phyloP scores from a whole-genome alignment of 495 filamentous ascomycete species.

The Penicillium riverlandense region DNA sequence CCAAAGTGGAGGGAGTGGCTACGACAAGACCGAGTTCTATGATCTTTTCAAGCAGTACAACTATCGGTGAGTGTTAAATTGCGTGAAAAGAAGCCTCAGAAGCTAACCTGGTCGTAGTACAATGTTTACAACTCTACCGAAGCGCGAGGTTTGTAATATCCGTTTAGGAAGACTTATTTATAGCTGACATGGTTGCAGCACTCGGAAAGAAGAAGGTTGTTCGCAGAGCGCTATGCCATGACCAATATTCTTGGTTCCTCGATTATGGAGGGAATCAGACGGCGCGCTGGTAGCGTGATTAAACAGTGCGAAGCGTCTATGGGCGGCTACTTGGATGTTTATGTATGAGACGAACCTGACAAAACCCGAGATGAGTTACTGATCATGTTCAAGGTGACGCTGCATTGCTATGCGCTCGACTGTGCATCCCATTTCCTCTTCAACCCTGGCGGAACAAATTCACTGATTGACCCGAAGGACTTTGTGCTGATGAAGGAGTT shows the following conservation, averaged over 20 bases:
- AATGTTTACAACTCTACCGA: slow-evolving; percentile 54
- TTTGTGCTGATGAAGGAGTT: slow-evolving; percentile 58
- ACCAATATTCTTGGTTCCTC: slow-evolving; percentile 50
- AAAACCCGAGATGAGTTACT: background rate
- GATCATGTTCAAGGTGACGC: slow-evolving; percentile 12
- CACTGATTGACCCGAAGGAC: slow-evolving; percentile 41
- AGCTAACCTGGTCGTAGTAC: slow-evolving; percentile 26
- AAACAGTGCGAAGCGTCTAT: slow-evolving; percentile 35
- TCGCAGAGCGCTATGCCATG: slow-evolving; percentile 61
- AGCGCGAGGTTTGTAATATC: slow-evolving; percentile 34
- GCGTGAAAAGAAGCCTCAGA: background rate
- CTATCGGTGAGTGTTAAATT: slow-evolving; percentile 29
- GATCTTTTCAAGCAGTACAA: slow-evolving; percentile 53
- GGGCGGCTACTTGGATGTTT: slow-evolving; percentile 46
- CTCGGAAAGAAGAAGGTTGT: slow-evolving; percentile 48
- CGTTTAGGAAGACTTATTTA: slow-evolving; percentile 3
- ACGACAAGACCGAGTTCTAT: slow-evolving; percentile 64
- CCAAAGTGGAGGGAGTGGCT: slow-evolving; percentile 55
- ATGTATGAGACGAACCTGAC: slow-evolving; percentile 31
- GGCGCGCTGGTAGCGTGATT: slow-evolving; percentile 46
- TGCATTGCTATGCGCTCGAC: slow-evolving; percentile 61
- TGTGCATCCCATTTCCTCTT: slow-evolving; percentile 60
- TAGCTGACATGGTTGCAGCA: slow-evolving; percentile 33
- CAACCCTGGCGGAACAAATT: slow-evolving; percentile 52
- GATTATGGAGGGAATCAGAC: slow-evolving; percentile 45